Percentiles rank a stretch among this genome's conserved stretches.
Conservation (phyloP, 805 yeast genomes). For the Metschnikowia shivogae region DNA sequence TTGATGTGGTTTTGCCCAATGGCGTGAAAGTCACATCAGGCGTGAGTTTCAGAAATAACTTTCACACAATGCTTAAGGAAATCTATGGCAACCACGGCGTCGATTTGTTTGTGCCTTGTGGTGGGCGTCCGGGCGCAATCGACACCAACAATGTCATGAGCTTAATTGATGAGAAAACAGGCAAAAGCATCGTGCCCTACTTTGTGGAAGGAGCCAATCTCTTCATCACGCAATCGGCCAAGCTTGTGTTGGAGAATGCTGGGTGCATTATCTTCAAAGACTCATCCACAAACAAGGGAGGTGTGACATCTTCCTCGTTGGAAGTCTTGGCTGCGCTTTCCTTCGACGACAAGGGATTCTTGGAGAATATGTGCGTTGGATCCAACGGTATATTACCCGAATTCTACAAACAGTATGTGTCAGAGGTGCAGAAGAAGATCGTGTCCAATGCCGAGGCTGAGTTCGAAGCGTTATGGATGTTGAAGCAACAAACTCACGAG, state of each 20-base stretch:
- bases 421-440: constrained; percentile 73
- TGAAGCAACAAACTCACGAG: constrained; percentile 59
- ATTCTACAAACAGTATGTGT: constrained; percentile 80
- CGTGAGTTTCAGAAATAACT: constrained; percentile 81
- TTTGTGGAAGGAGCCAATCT: constrained; percentile 97
- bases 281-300: constrained; percentile 97
- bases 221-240: constrained; percentile 92
- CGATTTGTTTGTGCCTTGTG: constrained; percentile 94
- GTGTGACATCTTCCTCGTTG: constrained; percentile 93
- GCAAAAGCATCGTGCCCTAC: constrained; percentile 74
- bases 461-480: constrained; percentile 82
- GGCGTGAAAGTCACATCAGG: constrained; percentile 79
- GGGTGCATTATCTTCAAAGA: constrained; percentile 89
- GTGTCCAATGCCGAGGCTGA: constrained; percentile 76
- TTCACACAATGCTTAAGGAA: constrained; percentile 72
- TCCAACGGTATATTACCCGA: constrained; percentile 52
- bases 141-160: constrained; percentile 75
- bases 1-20: constrained; percentile 69
- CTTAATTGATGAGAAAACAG: constrained; percentile 71
- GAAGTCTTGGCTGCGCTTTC: constrained; percentile 94
- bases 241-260: constrained; percentile 76
- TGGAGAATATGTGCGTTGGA: constrained; percentile 72
- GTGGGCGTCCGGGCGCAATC: constrained; percentile 97
- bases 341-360: constrained; percentile 79
- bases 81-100: constrained; percentile 55